Evolutionary conservation across 495 filamentous ascomycete genomes (phyloP).

Genomic region (Aspergillus incahuasiensis): DNA sequence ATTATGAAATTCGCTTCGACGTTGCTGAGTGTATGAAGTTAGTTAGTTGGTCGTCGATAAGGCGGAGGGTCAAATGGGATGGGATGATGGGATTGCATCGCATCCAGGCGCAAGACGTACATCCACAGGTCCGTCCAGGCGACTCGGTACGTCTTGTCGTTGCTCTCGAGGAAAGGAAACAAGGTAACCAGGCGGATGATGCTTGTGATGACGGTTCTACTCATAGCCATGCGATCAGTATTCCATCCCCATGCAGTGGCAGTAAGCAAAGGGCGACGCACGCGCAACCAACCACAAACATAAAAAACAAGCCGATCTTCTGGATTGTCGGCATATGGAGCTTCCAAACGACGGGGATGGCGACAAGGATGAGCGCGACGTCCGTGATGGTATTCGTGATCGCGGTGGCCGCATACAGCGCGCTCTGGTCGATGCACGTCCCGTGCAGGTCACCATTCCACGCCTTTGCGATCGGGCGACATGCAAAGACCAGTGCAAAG

Average conservation of each 20-base stretch:
- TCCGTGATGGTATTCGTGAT: constrained; percentile 36
- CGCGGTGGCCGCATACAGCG: constrained; percentile 32
- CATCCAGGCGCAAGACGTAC: constrained; percentile 1
- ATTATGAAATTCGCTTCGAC: constrained; percentile 15
- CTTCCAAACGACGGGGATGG: constrained; percentile 24
- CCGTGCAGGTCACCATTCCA: constrained; percentile 26
- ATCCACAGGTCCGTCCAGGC: constrained; percentile 6
- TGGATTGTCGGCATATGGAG: constrained; percentile 21
- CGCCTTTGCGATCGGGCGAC: constrained; percentile 28
- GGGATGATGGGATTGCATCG: no score
- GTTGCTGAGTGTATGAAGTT: constrained; percentile 1
- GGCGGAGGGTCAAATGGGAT: no score
- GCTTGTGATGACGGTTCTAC: constrained; percentile 11
- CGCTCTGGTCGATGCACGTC: constrained; percentile 25
- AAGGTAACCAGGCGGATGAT: constrained; percentile 11
- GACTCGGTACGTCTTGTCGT: constrained; percentile 6
- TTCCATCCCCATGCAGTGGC: no score
- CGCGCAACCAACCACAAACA: constrained; percentile 27
- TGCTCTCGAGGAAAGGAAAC: constrained; percentile 3
- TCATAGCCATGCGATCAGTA: not conserved
- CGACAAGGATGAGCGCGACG: constrained; percentile 31
- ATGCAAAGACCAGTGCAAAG: constrained; percentile 35
- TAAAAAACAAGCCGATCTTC: constrained; percentile 20
- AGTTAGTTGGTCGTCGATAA: no score
- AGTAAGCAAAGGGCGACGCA: no score